Evolutionary conservation across 164 flowering plant species (phyloP).

Genomic region (Santalum album): DNA sequence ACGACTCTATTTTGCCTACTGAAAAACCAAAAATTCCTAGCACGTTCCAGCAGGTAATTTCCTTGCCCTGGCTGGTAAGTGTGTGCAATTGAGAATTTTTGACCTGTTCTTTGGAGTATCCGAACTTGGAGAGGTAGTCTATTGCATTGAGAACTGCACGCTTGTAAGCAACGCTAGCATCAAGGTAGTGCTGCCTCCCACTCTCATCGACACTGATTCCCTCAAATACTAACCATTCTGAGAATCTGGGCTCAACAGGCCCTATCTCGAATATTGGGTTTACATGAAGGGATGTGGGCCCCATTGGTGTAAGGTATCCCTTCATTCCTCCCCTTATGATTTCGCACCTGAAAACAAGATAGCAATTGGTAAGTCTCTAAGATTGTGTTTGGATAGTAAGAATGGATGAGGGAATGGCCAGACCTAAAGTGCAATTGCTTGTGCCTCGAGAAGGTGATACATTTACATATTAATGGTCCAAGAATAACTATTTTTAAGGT

Average conservation of each 20-base stretch:
- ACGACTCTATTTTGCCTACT: too few species aligned
- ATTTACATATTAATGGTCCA: too few species aligned
- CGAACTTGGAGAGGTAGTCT: slow-evolving; percentile 80
- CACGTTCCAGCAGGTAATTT: too few species aligned
- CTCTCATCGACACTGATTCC: slow-evolving; percentile 96
- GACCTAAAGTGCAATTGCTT: too few species aligned
- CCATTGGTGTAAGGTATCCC: slow-evolving; percentile 95
- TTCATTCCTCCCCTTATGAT: slow-evolving; percentile 86
- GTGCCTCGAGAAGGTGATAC: too few species aligned
- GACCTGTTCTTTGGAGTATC: slow-evolving; percentile 97
- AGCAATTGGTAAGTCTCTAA: too few species aligned
- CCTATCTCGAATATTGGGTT: slow-evolving; percentile 97
- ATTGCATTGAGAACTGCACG: slow-evolving; percentile 94
- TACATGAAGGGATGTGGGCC: slow-evolving; percentile 87
- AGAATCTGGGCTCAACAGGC: slow-evolving; percentile 88
- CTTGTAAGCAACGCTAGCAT: slow-evolving; percentile 84
- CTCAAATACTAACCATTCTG: slow-evolving; percentile 95
- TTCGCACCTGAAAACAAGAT: slow-evolving; percentile 50
- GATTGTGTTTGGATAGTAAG: too few species aligned
- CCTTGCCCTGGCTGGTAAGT: too few species aligned
- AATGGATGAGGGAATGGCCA: too few species aligned
- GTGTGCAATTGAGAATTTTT: not conserved
- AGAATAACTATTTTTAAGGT: too few species aligned
- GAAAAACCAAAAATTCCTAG: too few species aligned
- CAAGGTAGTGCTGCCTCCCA: slow-evolving; percentile 87